Conservation (phyloP, 2,329 filamentous ascomycete genomes). For the Alternaria dauci region DNA sequence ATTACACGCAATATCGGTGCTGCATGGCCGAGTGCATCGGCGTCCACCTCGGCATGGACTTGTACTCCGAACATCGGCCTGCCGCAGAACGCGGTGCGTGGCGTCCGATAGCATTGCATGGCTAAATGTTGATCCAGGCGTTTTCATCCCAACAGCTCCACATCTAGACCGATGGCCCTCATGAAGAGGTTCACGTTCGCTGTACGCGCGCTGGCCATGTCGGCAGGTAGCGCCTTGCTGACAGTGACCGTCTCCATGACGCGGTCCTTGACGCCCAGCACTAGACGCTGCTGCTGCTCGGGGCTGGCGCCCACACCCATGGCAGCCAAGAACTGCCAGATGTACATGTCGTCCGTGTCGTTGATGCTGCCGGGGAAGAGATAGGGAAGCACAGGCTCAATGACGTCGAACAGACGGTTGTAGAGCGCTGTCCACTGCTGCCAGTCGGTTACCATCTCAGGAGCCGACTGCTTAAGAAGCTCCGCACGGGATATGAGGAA, state of each 20-base stretch:
- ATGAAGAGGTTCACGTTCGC: constrained; percentile 98
- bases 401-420: constrained; percentile 82
- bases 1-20: neutral
- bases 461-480: constrained; percentile 83
- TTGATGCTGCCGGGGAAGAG: constrained; percentile 94
- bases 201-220: constrained; percentile 83
- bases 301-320: constrained; percentile 93
- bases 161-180: constrained; percentile 97
- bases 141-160: constrained; percentile 74
- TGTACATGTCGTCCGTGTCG: constrained; percentile 90
- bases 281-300: constrained; percentile 92
- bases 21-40: neutral
- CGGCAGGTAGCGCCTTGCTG: constrained; percentile 85
- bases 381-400: constrained; percentile 83
- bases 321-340: constrained; percentile 97
- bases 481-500: constrained; percentile 95
- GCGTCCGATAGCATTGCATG: constrained; percentile 8
- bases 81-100: neutral
- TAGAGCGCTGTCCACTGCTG: constrained; percentile 85
- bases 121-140: neutral
- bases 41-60: neutral
- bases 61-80: constrained; percentile 2
- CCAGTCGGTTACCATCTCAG: constrained; percentile 70
- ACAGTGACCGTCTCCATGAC: constrained; percentile 94
- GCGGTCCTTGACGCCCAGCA: constrained; percentile 95